Base-by-base conservation (phyloP, 805 yeast genomes). In the Candida anglica region DNA sequence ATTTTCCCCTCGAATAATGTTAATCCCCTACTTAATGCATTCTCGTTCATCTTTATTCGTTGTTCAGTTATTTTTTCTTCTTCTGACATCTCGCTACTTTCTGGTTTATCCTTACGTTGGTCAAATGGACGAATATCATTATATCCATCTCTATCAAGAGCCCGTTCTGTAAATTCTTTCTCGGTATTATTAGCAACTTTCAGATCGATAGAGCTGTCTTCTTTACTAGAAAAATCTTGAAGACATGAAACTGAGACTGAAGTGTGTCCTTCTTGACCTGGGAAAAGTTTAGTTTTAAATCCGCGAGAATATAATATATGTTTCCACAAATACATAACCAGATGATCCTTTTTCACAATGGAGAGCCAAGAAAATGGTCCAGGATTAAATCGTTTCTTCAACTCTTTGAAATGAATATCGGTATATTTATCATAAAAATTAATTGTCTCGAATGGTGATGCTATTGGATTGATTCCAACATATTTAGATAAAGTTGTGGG, bases 341-440 rank as follows among this genome's bases (percentile, higher is more conserved):
- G 54, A 3, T 56, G 58, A 51, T 78, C 84, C 41, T 65, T 73
- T 35, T 65, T 63, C 34, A 76, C 51, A 17, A 71, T 37, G 0
- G 81, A 53, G 3, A 69, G 42, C 69, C 77, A 70, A 1, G 79
- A 52, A 22, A 75, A 60, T 0, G 81, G 77, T 1, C 81, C 83
- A 50, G 65, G 69, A 43, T 68, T 66, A 38, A 63, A 61, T 20
- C 69, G 52, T 27, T 75, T 52, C 10, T 47, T 34, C 3, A 66
- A 55, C 31, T 60, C 66, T 18, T 60, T 60, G 13, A 63, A 40
- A 33, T 65, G 52, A 35, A 73, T 58, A 0, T 81, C 70, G 3
- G 64, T 41, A 41, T 61, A 62, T 2, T 71, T 73, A 1, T 52
- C 53, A 39, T 62, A 69, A 21, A 75, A 56, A 33, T 70, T 61